Evolutionary conservation across 495 filamentous ascomycete genomes (phyloP), one percentile per base, ranked within the genome.

Genomic region (Aspergillus asperescens): DNA sequence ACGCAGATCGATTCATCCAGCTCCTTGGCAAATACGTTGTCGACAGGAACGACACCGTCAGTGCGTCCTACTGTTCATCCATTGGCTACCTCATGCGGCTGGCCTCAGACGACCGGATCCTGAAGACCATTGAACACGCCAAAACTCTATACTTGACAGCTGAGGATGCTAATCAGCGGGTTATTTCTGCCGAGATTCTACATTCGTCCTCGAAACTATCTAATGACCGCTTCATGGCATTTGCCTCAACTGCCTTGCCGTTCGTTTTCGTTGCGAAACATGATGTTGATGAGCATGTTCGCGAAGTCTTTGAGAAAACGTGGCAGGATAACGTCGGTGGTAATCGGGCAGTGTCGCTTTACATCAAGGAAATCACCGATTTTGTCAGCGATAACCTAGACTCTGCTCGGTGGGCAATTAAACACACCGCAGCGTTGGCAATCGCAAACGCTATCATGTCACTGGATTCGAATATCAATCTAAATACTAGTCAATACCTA

Each of bases 311-410:
- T 55, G 79, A 82, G 29, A 87, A 90, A 42, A 87, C 87, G 0
- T 98, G 93, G 93, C 79, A 78, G 31, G 87, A 95, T 52, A 90
- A 91, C 62, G 91, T 92, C 1, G 91, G 90, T 29, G 89, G 90
- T 32, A 81, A 81, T 16, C 80, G 90, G 25, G 85, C 88, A 1
- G 87, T 95, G 18, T 77, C 86, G 49, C 77, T 95, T 2, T 94
- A 95, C 62, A 74, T 95, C 16, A 77, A 76, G 35, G 93, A 98
- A 69, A 95, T 97, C 56, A 72, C 86, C 13, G 70, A 66, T 12
- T 72, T 96, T 1, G 80, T 81, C 12, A 74, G 79, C 15, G 70
- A 77, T 46, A 77, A 90, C 49, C 65, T 96, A 12, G 78, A 84
- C 4, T 89, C 88, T 7, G 78, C 86, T 3, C 85, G 85, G 60